Evolutionary conservation across 106 monocot genomes (phyloP).

Genomic region (Amphibolis antarctica): DNA sequence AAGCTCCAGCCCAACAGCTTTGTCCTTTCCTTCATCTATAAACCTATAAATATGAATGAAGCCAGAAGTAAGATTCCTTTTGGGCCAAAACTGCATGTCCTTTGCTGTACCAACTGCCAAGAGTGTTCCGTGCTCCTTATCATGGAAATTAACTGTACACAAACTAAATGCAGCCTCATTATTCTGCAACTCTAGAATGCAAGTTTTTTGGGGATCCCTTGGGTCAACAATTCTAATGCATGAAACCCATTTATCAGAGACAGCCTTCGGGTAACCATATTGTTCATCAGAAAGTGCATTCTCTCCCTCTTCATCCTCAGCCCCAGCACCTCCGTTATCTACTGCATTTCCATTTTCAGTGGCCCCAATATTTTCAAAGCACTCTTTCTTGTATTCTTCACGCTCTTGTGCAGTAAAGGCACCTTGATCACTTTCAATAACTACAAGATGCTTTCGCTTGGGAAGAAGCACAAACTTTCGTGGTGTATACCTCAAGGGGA

Average conservation of each 20-base stretch:
- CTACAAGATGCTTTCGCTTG: slow-evolving; percentile 54
- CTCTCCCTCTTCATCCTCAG: slow-evolving; percentile 51
- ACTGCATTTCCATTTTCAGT: slow-evolving; percentile 71
- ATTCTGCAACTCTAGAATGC: slow-evolving; percentile 82
- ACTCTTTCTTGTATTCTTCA: slow-evolving; percentile 77
- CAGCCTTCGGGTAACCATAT: slow-evolving; percentile 92
- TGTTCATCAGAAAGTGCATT: slow-evolving; percentile 88
- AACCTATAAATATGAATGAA: slow-evolving; percentile 95
- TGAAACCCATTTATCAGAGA: slow-evolving; percentile 86
- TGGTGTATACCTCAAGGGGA: slow-evolving; percentile 84
- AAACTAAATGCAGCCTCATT: slow-evolving; percentile 92
- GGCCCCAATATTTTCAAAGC: slow-evolving; percentile 51
- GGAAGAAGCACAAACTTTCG: slow-evolving; percentile 81
- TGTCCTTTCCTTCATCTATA: slow-evolving; percentile 75
- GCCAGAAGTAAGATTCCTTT: slow-evolving; percentile 44
- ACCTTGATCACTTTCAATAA: slow-evolving; percentile 93
- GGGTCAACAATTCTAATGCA: slow-evolving; percentile 96
- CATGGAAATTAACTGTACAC: slow-evolving; percentile 96
- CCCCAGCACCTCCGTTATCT: slow-evolving; percentile 48
- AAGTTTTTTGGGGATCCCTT: slow-evolving; percentile 37
- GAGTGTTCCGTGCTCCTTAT: slow-evolving; percentile 87
- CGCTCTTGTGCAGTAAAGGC: slow-evolving; percentile 94
- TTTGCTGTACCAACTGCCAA: slow-evolving; percentile 86
- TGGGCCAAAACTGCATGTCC: slow-evolving; percentile 81
- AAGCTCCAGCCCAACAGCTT: slow-evolving; percentile 30